Conservation (phyloP, 225 moss, liverwort and hornwort species). For the Sphagnum tenellum region DNA sequence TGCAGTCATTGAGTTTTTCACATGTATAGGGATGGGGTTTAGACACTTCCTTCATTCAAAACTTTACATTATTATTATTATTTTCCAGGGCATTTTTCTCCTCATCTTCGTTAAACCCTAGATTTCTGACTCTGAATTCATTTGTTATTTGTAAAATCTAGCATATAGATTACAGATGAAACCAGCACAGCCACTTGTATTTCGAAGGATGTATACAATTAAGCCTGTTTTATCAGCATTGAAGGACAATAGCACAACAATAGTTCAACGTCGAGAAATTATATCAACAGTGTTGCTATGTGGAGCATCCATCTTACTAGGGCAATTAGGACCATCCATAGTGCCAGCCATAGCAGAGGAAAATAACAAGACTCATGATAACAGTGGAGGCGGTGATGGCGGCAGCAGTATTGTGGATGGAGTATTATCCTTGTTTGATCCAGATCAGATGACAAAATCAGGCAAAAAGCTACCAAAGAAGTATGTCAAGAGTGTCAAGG, state of each 20-base stretch:
- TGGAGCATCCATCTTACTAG: constrained; percentile 19
- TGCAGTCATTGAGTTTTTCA: no score
- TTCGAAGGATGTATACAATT: no score
- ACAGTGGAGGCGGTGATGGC: constrained; percentile 26
- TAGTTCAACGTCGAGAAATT: constrained; percentile 19
- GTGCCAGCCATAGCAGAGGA: constrained; percentile 23
- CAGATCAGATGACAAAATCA: constrained; percentile 67
- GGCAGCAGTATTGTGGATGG: constrained; percentile 44
- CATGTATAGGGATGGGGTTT: no score
- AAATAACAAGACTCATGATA: constrained; percentile 13
- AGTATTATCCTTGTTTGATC: constrained; percentile 69
- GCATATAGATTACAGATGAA: no score
- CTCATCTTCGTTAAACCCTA: no score
- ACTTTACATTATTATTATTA: no score
- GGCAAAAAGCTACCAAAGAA: constrained; percentile 89
- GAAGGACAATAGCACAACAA: background rate
- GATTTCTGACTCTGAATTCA: no score
- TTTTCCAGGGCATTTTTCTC: no score
- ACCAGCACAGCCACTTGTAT: no score
- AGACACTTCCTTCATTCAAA: no score
- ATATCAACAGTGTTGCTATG: constrained; percentile 18
- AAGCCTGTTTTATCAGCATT: constrained; percentile 4
- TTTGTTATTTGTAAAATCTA: no score
- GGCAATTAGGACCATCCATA: constrained; percentile 3
- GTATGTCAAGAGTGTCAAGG: constrained; percentile 80